A percentile compares a stretch with the other conserved stretches of the same genome.
Conservation (phyloP, 1,284 basidiomycete genomes). For the Heterobasidion occidentale region DNA sequence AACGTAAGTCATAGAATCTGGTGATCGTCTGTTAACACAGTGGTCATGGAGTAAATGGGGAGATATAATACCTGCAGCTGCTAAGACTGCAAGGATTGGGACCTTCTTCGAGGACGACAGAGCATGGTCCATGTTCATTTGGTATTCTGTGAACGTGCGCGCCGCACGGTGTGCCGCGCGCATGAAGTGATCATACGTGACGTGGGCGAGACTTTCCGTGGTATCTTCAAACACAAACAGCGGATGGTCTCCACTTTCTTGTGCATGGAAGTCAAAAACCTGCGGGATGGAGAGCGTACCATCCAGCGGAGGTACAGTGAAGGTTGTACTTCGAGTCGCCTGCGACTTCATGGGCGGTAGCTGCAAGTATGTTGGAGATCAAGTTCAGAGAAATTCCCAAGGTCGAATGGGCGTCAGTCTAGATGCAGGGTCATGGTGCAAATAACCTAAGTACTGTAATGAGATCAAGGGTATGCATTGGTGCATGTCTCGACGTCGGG, state of each 20-base stretch:
- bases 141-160: too few species aligned
- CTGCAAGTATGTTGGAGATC: too few species aligned
- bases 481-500: too few species aligned
- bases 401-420: too few species aligned
- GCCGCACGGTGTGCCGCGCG: too few species aligned
- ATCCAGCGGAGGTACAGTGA: not conserved
- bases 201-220: too few species aligned
- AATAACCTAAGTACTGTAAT: too few species aligned
- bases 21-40: not conserved
- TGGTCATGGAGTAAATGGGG: not conserved
- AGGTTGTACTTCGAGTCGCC: not conserved
- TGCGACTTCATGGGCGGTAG: not conserved
- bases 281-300: constrained; percentile 9
- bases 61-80: constrained; percentile 7
- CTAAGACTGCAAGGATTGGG: constrained; percentile 10
- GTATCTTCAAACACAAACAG: constrained; percentile 8
- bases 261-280: constrained; percentile 19
- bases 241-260: constrained; percentile 14
- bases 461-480: too few species aligned
- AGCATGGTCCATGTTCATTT: not conserved
- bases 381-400: too few species aligned
- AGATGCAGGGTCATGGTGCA: too few species aligned
- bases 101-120: not conserved
- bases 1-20: constrained; percentile 14
- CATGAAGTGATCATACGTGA: too few species aligned